These are phyloP conservation scores for Aureobasidium sp. DNA, from an alignment of 2,329 filamentous ascomycete species.

Conservation along the genomic window DNA sequence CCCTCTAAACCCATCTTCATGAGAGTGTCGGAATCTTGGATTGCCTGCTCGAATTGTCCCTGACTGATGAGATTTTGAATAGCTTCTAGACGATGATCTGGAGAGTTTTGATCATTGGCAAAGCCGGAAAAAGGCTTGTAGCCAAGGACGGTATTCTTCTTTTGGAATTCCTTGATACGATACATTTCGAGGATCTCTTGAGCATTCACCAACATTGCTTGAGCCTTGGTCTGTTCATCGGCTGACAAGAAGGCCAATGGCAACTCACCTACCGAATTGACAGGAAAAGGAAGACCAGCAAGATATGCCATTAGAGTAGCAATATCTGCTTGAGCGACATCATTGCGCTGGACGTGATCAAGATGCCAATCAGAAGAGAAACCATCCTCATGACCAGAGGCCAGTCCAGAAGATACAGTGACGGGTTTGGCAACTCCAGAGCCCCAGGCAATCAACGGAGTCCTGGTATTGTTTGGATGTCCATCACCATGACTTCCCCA, in stretches of 20 bases:
- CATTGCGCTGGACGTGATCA: conserved; percentile 71
- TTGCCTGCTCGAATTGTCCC: conserved; percentile 65
- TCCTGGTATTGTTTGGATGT: conserved; percentile 93
- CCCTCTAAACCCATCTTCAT: conserved; percentile 72
- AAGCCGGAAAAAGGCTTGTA: conserved; percentile 71
- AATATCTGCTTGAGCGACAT: conserved; percentile 89
- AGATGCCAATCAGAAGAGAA: conserved; percentile 86
- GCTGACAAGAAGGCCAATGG: conserved; percentile 75
- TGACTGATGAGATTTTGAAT: conserved; percentile 61
- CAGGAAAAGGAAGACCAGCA: conserved; percentile 78
- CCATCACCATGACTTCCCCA: conserved; percentile 99
- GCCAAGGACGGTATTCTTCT: conserved; percentile 64
- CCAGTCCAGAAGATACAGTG: conserved; percentile 45
- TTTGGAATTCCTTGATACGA: conserved; percentile 80
- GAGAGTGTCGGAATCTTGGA: conserved; percentile 66
- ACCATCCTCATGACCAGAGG: conserved; percentile 76
- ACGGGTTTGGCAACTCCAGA: conserved; percentile 76
- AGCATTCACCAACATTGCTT: conserved; percentile 76
- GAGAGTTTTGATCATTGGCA: conserved; percentile 51
- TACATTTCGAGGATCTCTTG: conserved; percentile 92
- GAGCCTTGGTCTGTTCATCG: conserved; percentile 65
- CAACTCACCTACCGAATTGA: conserved; percentile 91
- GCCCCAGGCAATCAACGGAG: conserved; percentile 87
- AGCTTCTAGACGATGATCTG: conserved; percentile 57
- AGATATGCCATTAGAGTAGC: conserved; percentile 94